phyloP scores from a whole-genome alignment of 305 asterid genomes.

The Fraxinus sp. region DNA sequence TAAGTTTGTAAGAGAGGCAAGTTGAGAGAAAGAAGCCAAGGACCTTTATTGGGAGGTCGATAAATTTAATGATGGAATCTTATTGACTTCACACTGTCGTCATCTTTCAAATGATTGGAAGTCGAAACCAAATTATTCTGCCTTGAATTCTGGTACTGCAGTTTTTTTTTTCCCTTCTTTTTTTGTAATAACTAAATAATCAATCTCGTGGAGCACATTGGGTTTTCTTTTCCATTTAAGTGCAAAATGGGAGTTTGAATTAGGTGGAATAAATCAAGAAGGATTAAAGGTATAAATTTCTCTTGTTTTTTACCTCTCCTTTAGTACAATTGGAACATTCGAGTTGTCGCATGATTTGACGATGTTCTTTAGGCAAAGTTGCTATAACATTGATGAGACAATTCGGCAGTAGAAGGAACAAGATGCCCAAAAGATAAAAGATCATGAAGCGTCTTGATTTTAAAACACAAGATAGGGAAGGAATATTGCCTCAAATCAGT shows the following conservation, averaged over 20 bases:
- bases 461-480: not conserved
- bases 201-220: not conserved
- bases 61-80: conserved; percentile 36
- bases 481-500: not conserved
- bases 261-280: not conserved
- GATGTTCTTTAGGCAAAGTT: not conserved
- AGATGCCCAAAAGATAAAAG: conserved; percentile 6
- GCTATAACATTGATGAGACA: not conserved
- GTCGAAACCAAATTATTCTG: not conserved
- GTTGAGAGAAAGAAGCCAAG: conserved; percentile 24
- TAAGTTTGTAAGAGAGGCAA: conserved; percentile 31
- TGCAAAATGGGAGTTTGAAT: not conserved
- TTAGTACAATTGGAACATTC: not conserved
- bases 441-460: not conserved
- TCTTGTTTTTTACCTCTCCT: not conserved
- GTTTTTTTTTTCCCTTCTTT: not conserved
- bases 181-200: not conserved
- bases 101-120: conserved; percentile 30
- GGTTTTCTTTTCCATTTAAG: not conserved
- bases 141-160: not conserved
- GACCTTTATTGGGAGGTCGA: conserved; percentile 34
- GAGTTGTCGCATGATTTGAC: not conserved
- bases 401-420: not conserved
- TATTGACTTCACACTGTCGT: conserved; percentile 18
- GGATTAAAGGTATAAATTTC: not conserved